phyloP scores from a whole-genome alignment of 2,329 filamentous ascomycete species.

The Curvularia eragrostidis region DNA sequence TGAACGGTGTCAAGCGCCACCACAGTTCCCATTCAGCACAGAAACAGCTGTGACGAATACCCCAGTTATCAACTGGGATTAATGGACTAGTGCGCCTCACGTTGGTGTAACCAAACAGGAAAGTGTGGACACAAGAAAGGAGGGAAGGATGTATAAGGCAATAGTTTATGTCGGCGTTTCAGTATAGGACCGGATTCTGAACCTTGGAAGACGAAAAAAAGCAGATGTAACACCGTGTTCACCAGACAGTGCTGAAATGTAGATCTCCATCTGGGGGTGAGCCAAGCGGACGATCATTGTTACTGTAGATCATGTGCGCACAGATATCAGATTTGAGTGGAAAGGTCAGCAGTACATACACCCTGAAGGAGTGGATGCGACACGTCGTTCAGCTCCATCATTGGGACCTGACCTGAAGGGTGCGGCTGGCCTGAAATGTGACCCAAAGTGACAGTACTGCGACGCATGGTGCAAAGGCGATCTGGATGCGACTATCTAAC shows the following conservation, averaged over 20 bases:
- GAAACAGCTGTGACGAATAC: conserved; percentile 4
- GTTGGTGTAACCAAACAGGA: neutral
- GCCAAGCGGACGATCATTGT: conserved; percentile 15
- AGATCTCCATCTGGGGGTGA: conserved; percentile 15
- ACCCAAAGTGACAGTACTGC: conserved; percentile 1
- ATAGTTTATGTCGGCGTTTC: neutral
- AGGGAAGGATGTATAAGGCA: conserved; percentile 2
- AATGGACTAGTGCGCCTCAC: conserved; percentile 1
- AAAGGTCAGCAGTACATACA: conserved; percentile 1
- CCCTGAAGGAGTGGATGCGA: neutral
- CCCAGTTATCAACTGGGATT: neutral
- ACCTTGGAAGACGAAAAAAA: conserved; percentile 7
- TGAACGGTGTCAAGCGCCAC: conserved; percentile 4
- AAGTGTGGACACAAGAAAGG: conserved; percentile 2
- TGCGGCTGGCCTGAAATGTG: conserved; percentile 1
- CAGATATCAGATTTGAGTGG: neutral
- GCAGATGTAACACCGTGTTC: conserved; percentile 9
- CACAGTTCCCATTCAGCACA: conserved; percentile 6
- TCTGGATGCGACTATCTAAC: conserved; percentile 23
- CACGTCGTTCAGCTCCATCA: neutral
- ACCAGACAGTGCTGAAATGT: conserved; percentile 9
- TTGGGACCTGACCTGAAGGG: neutral
- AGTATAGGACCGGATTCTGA: conserved; percentile 3
- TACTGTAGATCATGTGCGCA: conserved; percentile 8
- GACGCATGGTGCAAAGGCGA: conserved; percentile 18